phyloP scores from a whole-genome alignment of 768 basidiomycete species.

The Wakefieldia striispora region DNA sequence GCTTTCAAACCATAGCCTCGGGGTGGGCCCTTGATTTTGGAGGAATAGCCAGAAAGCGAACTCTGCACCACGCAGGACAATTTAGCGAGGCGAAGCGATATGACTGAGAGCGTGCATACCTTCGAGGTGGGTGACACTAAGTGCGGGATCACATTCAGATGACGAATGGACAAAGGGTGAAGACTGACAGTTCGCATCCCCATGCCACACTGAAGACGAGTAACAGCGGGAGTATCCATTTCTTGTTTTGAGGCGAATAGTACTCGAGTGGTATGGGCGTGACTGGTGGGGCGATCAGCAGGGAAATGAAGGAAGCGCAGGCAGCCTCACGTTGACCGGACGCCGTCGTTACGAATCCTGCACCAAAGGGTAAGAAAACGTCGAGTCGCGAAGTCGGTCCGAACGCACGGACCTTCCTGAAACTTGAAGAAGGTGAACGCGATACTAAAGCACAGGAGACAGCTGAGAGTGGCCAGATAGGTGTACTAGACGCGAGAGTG shows the following conservation, averaged over 20 bases:
- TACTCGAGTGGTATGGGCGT: constrained; percentile 52
- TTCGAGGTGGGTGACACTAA: constrained; percentile 79
- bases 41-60: constrained; percentile 83
- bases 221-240: constrained; percentile 66
- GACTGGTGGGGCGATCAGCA: constrained; percentile 36
- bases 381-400: background rate
- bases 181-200: constrained; percentile 67
- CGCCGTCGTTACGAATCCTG: constrained; percentile 16
- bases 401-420: constrained; percentile 53
- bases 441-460: constrained; percentile 63
- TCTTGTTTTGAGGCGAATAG: constrained; percentile 46
- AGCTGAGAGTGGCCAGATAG: constrained; percentile 68
- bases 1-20: constrained; percentile 76
- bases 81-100: constrained; percentile 6
- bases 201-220: constrained; percentile 72
- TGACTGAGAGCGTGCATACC: constrained; percentile 37
- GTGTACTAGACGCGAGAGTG: constrained; percentile 54
- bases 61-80: constrained; percentile 40
- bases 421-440: constrained; percentile 67
- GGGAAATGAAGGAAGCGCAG: background rate
- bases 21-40: constrained; percentile 68
- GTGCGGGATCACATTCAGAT: background rate
- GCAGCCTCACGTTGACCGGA: constrained; percentile 11
- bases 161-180: background rate
- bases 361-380: background rate